Evolutionary conservation across 257 asterid species (phyloP).

Genomic region (Solanum paucissectum): DNA sequence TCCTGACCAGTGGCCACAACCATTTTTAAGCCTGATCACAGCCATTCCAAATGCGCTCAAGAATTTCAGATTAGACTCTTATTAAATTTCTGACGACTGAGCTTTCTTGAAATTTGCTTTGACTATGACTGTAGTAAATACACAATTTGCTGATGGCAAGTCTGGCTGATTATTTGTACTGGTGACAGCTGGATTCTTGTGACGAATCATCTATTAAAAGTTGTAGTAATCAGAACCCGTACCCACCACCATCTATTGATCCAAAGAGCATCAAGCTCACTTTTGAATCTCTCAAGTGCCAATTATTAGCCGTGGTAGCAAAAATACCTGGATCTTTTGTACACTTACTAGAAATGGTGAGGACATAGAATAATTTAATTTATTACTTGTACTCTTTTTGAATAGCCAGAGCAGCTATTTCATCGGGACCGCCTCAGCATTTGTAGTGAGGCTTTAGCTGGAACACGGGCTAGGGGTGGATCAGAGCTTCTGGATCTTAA

Average conservation of each 20-base stretch:
- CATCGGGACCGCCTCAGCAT: conserved; percentile 56
- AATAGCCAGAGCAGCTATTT: conserved; percentile 90
- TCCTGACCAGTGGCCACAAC: background rate
- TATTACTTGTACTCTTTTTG: conserved; percentile 6
- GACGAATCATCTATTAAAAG: background rate
- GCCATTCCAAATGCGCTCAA: background rate
- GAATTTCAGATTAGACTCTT: background rate
- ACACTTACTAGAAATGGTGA: background rate
- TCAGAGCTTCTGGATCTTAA: conserved; percentile 63
- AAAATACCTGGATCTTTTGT: background rate
- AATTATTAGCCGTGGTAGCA: background rate
- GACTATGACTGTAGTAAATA: background rate
- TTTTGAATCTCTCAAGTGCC: background rate
- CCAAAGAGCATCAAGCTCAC: background rate
- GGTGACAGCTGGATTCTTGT: background rate
- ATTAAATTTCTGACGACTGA: background rate
- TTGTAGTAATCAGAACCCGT: background rate
- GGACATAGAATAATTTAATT: background rate
- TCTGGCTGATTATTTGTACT: background rate
- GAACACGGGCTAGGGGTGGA: conserved; percentile 85
- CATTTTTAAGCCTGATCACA: background rate
- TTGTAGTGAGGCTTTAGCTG: conserved; percentile 94
- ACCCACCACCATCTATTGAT: background rate
- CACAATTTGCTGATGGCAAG: background rate
- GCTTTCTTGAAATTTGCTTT: background rate